Evolutionary conservation across 2,329 filamentous ascomycete genomes (phyloP), one percentile per base, ranked within the genome.

Genomic region (Colletotrichum australisinense): DNA sequence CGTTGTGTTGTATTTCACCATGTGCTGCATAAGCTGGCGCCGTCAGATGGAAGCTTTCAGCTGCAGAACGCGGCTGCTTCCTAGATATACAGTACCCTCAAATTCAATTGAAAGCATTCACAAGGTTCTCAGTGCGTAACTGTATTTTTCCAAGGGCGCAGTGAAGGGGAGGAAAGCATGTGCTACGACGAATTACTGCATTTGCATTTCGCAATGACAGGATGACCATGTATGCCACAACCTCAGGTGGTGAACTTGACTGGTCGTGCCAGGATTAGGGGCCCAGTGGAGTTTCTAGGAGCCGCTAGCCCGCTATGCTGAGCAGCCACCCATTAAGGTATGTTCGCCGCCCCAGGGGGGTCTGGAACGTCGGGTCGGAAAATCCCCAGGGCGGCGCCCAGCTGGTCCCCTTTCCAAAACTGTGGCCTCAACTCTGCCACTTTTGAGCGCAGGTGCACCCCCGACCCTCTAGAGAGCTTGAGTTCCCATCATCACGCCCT

Each of bases 391-490:
- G 30, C 62, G 62, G 28, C 14, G 83, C 67, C 52, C 80, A 81
- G 81, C 66, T 67, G 63, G 69, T 75, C 73, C 74, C 74, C 75
- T 80, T 83, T 83, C 79, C 82, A 78, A 83, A 83, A 84, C 84
- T 81, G 83, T 85, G 83, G 83, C 83, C 83, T 85, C 80, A 84
- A 84, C 81, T 83, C 77, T 75, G 74, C 63, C 73, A 74, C 74
- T 76, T 73, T 76, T 76, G 72, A 72, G 74, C 73, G 75, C 78
- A 74, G 35, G 57, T 67, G 42, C 56, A 66, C 28, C 60, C 42
- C 56, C 67, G 28, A 57, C 38, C 6, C 63, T 59, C 63, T 62
- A 74, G 63, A 53, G 42, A 72, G 58, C 52, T 63, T 22, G 56
- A 72, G 19, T 62, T 53, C 66, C 68, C 66, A 68, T 72, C 65